phyloP scores from a whole-genome alignment of 305 asterid species.

The Solanum hybrid region DNA sequence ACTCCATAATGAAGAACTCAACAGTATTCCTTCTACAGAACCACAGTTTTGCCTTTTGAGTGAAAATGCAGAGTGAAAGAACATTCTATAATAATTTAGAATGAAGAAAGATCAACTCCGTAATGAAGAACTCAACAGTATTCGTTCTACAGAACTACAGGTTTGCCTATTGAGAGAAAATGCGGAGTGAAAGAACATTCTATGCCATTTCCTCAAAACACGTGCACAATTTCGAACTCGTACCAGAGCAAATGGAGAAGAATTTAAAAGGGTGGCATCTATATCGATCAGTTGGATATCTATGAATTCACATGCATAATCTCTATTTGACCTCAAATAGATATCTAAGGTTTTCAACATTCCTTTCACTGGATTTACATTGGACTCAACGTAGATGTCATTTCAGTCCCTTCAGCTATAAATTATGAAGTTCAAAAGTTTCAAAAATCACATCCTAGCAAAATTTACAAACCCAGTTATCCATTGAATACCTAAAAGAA shows the following conservation, averaged over 20 bases:
- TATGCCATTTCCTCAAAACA: not conserved
- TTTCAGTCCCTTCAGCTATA: not conserved
- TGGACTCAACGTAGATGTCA: not conserved
- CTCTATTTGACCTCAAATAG: not conserved
- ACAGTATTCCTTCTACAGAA: not conserved
- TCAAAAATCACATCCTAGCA: not conserved
- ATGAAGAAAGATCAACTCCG: no score
- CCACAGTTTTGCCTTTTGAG: not conserved
- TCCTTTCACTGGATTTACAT: not conserved
- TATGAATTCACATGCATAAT: not conserved
- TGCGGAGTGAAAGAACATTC: not conserved
- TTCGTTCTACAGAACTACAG: no score
- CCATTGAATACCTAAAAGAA: not conserved
- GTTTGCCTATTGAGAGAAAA: no score
- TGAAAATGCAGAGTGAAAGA: not conserved
- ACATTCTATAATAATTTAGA: not conserved
- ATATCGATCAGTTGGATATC: not conserved
- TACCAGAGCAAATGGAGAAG: not conserved
- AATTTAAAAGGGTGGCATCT: not conserved
- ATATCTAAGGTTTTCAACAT: not conserved
- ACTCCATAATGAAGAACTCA: not conserved
- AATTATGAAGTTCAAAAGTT: not conserved
- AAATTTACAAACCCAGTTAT: not conserved
- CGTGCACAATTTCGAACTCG: not conserved
- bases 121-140: no score